Conservation (phyloP, 106 monocot species). For the Vanilla planifolia region DNA sequence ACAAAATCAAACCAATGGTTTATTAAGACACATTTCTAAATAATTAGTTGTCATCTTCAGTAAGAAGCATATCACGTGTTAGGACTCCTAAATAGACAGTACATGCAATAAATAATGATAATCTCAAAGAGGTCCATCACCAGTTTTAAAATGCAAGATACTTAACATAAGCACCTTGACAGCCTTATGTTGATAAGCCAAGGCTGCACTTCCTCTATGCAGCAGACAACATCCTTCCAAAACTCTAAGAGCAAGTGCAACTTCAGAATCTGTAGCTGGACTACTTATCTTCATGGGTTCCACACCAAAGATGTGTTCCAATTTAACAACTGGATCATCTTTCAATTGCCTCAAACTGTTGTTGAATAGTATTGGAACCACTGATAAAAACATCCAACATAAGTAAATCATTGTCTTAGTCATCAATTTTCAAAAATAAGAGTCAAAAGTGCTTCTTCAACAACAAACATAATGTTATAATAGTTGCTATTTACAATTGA, state of each 20-base stretch:
- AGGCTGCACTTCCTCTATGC: constrained; percentile 50
- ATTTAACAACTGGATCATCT: constrained; percentile 48
- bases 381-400: constrained; percentile 42
- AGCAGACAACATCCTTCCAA: constrained; percentile 94
- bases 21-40: too few species aligned
- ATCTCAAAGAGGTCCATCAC: too few species aligned
- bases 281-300: constrained; percentile 82
- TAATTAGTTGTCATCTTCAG: too few species aligned
- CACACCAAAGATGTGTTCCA: constrained; percentile 73
- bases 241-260: constrained; percentile 92
- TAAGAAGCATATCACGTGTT: too few species aligned
- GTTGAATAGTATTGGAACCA: constrained; percentile 90
- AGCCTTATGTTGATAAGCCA: constrained; percentile 63
- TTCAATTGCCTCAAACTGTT: constrained; percentile 53
- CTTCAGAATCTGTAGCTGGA: constrained; percentile 75
- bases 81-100: too few species aligned
- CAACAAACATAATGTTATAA: too few species aligned
- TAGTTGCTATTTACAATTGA: too few species aligned
- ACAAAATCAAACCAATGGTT: too few species aligned
- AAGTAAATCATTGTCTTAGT: constrained; percentile 7
- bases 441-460: too few species aligned
- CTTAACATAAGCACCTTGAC: constrained; percentile 48
- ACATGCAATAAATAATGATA: too few species aligned
- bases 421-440: background rate
- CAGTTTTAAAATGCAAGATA: background rate